These are phyloP conservation scores for Microcyclospora pomicola DNA, from an alignment of 2,329 filamentous ascomycete species.

Conservation along the genomic window DNA sequence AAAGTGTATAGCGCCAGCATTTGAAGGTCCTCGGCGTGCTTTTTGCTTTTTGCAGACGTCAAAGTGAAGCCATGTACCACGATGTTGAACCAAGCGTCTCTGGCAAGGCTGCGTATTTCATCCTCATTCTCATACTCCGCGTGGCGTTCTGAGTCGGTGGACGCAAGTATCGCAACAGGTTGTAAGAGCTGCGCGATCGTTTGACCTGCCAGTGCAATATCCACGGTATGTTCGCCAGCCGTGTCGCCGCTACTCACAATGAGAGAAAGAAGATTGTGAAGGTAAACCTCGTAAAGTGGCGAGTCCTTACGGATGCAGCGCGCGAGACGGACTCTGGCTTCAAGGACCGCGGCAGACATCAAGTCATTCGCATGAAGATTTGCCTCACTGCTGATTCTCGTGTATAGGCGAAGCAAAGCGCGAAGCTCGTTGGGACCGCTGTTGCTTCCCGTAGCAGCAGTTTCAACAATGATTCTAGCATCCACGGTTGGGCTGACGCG, in stretches of 20 bases:
- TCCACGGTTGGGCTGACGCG: constrained; percentile 72
- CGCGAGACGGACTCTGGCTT: constrained; percentile 68
- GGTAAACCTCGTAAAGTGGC: constrained; percentile 67
- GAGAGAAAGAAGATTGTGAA: constrained; percentile 68
- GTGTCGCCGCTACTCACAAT: constrained; percentile 85
- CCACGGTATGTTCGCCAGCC: constrained; percentile 34
- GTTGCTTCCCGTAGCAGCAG: constrained; percentile 61
- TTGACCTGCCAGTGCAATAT: constrained; percentile 61
- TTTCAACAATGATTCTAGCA: constrained; percentile 70
- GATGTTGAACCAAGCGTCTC: constrained; percentile 97
- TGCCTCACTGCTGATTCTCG: constrained; percentile 59
- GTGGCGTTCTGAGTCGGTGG: constrained; percentile 37
- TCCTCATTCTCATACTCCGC: constrained; percentile 36
- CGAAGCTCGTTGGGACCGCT: constrained; percentile 74
- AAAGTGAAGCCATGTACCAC: constrained; percentile 82
- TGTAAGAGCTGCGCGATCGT: constrained; percentile 81
- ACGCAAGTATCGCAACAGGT: constrained; percentile 75
- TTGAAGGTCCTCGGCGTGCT: constrained; percentile 62
- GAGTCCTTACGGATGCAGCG: constrained; percentile 53
- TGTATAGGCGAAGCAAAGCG: constrained; percentile 71
- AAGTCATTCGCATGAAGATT: constrained; percentile 53
- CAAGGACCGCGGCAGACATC: constrained; percentile 59
- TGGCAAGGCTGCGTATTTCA: constrained; percentile 43
- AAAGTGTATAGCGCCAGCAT: constrained; percentile 77
- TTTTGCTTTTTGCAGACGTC: constrained; percentile 57